Percentiles rank a stretch among this genome's conserved stretches.
Conservation (phyloP, 202 grass and related monocot genomes). For the Setaria viridis region DNA sequence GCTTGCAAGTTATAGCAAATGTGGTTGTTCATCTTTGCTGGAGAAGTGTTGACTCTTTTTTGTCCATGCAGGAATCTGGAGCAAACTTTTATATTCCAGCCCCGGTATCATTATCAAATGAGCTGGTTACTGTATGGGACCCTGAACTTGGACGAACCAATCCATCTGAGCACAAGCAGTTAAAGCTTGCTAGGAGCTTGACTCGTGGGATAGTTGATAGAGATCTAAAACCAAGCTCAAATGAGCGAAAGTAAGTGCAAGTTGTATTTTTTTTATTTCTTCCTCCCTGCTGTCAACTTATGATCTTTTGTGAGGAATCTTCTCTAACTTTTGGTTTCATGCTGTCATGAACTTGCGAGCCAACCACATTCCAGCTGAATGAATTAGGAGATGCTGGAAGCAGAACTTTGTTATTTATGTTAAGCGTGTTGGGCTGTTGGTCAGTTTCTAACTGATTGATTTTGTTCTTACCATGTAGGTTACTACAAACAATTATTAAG, state of each 20-base stretch:
- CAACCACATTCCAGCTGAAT: slow-evolving; percentile 25
- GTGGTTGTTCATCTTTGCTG: slow-evolving; percentile 7
- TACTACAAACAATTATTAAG: slow-evolving; percentile 86
- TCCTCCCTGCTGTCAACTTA: not conserved
- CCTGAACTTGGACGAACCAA: slow-evolving; percentile 93
- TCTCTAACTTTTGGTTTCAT: slow-evolving; percentile 19
- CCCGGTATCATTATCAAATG: slow-evolving; percentile 80
- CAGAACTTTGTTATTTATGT: slow-evolving; percentile 1
- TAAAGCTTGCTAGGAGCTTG: slow-evolving; percentile 95
- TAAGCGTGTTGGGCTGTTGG: not conserved
- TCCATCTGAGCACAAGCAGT: slow-evolving; percentile 97
- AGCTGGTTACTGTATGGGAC: slow-evolving; percentile 93
- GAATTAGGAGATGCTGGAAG: slow-evolving; percentile 26
- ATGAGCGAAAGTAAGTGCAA: slow-evolving; percentile 82
- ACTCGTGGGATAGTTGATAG: slow-evolving; percentile 96
- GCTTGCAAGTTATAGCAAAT: not conserved
- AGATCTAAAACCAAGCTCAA: slow-evolving; percentile 94
- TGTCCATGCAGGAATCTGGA: slow-evolving; percentile 77
- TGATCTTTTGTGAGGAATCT: not conserved
- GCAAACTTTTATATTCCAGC: slow-evolving; percentile 72
- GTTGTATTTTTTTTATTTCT: slow-evolving; percentile 12
- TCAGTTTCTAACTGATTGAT: slow-evolving; percentile 35
- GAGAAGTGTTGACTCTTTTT: not conserved
- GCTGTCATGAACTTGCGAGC: slow-evolving; percentile 20
- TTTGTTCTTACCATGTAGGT: slow-evolving; percentile 50